phyloP scores from a whole-genome alignment of 192 early-diverging fungal genomes.

The Coemansia biformis region DNA sequence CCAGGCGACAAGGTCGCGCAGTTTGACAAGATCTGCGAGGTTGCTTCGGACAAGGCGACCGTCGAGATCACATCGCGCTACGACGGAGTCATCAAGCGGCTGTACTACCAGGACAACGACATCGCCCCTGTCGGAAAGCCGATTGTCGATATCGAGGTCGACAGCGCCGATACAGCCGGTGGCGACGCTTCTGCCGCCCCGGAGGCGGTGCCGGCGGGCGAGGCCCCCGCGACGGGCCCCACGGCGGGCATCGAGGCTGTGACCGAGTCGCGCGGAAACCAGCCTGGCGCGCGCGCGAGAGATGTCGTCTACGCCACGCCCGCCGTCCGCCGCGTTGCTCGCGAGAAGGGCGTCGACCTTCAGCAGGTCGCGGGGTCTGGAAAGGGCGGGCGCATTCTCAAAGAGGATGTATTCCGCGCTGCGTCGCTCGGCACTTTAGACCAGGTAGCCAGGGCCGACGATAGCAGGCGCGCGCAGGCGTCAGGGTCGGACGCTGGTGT shows the following conservation, averaged over 20 bases:
- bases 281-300: no score
- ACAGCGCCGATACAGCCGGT: slow-evolving; percentile 2
- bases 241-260: no score
- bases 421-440: no score
- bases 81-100: slow-evolving; percentile 74
- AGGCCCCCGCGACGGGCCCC: no score
- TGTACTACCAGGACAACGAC: slow-evolving; percentile 78
- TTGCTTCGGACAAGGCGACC: slow-evolving; percentile 98
- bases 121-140: slow-evolving; percentile 90
- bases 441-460: no score
- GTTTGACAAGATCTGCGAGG: slow-evolving; percentile 95
- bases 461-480: background rate
- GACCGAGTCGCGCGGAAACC: no score
- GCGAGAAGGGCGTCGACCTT: slow-evolving; percentile 76
- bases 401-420: slow-evolving; percentile 75
- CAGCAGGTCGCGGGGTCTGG: slow-evolving; percentile 69
- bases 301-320: slow-evolving; percentile 71
- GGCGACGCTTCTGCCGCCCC: background rate
- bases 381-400: slow-evolving; percentile 80
- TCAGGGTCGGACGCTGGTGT: no score
- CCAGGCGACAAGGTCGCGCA: slow-evolving; percentile 80
- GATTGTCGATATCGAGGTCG: slow-evolving; percentile 79
- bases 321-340: slow-evolving; percentile 80
- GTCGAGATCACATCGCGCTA: slow-evolving; percentile 97
- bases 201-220: no score